These are phyloP conservation scores for Coelastrella sp. DNA, from an alignment of 139 green algal species.

Conservation along the genomic window DNA sequence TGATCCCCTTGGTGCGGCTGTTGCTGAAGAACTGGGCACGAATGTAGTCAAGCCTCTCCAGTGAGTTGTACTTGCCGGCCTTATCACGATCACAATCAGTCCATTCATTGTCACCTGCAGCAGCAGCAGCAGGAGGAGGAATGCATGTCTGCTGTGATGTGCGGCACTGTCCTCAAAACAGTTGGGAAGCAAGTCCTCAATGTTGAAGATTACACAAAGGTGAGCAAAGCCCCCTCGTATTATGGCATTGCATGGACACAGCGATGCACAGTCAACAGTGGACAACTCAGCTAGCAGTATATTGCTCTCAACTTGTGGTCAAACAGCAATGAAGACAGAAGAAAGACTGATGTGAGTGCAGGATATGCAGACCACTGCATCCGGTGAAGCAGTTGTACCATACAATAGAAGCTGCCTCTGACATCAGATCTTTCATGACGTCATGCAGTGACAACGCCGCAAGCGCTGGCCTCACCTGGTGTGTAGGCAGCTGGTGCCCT, in stretches of 20 bases:
- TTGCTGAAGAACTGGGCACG: neutral
- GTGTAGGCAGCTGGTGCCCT: slow-evolving; percentile 11
- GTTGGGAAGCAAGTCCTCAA: neutral
- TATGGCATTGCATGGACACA: no score
- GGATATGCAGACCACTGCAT: no score
- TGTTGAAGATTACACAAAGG: neutral
- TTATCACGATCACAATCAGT: neutral
- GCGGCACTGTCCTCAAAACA: neutral
- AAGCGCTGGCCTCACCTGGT: neutral
- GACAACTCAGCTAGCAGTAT: no score
- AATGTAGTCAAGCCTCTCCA: slow-evolving; percentile 31
- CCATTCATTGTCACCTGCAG: no score
- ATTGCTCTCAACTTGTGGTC: no score
- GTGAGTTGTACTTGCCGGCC: slow-evolving; percentile 10
- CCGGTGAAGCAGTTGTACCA: no score
- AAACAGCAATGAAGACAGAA: no score
- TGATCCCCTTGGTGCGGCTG: neutral
- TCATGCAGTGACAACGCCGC: neutral
- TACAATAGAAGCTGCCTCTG: neutral
- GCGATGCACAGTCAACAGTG: no score
- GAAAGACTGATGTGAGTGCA: no score
- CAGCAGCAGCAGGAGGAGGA: neutral
- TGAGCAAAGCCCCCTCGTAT: no score
- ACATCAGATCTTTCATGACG: neutral
- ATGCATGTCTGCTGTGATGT: neutral